Conservation (phyloP, 768 basidiomycete genomes). For the Leccinum variicolor region DNA sequence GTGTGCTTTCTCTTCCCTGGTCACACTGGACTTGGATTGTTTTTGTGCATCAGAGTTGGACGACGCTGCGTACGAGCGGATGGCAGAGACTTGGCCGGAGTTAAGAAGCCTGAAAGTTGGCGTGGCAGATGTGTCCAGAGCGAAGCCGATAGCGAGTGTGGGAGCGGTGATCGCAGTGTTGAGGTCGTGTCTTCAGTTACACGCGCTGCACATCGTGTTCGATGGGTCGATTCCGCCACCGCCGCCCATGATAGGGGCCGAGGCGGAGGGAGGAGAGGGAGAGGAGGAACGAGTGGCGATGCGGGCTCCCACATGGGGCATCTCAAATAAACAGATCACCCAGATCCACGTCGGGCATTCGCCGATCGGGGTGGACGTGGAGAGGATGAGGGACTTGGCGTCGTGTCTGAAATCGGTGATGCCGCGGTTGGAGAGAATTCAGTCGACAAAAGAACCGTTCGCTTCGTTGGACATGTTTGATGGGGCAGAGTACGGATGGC, state of each 20-base stretch:
- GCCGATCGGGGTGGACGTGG: not conserved
- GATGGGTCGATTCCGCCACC: constrained; percentile 11
- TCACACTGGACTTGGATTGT: constrained; percentile 6
- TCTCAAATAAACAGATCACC: constrained; percentile 8
- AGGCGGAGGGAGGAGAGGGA: not conserved
- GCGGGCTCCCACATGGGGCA: not conserved
- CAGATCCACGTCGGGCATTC: constrained; percentile 15
- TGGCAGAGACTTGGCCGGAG: constrained; percentile 9
- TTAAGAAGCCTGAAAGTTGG: constrained; percentile 14
- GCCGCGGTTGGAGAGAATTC: constrained; percentile 6
- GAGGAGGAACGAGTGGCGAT: not conserved
- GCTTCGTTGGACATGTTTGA: not conserved
- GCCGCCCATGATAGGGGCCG: not conserved
- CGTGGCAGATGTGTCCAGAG: not conserved
- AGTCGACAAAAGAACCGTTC: not conserved
- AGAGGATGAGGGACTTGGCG: not conserved
- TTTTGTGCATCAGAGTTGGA: constrained; percentile 9
- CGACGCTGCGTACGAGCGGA: constrained; percentile 7
- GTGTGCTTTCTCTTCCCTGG: constrained; percentile 5
- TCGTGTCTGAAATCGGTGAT: constrained; percentile 13
- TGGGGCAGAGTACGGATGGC: not conserved
- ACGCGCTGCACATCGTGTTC: constrained; percentile 13
- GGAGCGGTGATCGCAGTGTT: constrained; percentile 14
- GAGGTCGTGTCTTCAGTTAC: constrained; percentile 7
- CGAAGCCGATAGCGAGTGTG: constrained; percentile 9